Evolutionary conservation across 495 filamentous ascomycete genomes (phyloP).

Genomic region (Astrocystis sublimbata): DNA sequence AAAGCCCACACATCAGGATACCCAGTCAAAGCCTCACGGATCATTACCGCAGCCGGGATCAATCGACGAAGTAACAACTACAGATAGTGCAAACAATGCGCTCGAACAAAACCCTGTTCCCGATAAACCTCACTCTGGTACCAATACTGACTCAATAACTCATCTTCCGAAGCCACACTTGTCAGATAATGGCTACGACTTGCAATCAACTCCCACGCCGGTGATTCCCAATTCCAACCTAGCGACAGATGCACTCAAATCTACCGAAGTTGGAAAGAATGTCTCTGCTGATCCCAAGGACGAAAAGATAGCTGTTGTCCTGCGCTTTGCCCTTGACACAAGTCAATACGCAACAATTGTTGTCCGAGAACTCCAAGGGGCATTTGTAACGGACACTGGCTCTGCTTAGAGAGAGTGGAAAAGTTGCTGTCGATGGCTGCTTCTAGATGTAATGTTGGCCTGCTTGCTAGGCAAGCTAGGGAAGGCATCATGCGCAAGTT

Average conservation of each 20-base stretch:
- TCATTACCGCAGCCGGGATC: conserved; percentile 7
- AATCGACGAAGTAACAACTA: background rate
- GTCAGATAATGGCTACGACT: background rate
- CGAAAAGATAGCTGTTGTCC: conserved; percentile 73
- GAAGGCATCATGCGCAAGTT: too few species aligned
- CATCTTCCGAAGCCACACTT: background rate
- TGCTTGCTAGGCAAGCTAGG: background rate
- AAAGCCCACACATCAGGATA: conserved; percentile 18
- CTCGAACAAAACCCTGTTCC: background rate
- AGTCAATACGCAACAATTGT: conserved; percentile 97
- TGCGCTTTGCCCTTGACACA: conserved; percentile 80
- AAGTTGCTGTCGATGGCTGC: background rate
- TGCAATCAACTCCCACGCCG: background rate
- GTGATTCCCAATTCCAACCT: background rate
- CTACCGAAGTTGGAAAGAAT: background rate
- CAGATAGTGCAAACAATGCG: background rate
- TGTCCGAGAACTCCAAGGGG: conserved; percentile 68
- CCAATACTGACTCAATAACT: background rate
- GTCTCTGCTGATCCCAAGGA: conserved; percentile 22
- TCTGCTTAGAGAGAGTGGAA: conserved; percentile 1
- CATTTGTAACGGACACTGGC: conserved; percentile 1
- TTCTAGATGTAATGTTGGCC: background rate
- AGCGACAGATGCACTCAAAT: background rate
- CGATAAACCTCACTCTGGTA: background rate
- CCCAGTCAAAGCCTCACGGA: background rate